Evolutionary conservation across 164 flowering plant species (phyloP).

Genomic region (Piper longum): DNA sequence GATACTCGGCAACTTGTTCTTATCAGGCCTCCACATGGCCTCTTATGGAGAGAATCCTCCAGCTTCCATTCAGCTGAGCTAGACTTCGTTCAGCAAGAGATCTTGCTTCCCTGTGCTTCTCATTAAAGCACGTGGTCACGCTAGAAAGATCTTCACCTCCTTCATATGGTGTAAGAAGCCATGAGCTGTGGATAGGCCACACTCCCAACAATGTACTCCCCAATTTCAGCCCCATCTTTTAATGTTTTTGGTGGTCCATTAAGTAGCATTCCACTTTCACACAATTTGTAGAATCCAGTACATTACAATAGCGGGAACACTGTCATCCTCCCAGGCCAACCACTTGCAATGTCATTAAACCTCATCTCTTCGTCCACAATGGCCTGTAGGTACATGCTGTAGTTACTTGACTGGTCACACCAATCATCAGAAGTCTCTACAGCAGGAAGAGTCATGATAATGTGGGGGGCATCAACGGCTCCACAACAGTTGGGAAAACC

Average conservation of each 20-base stretch:
- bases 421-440: slow-evolving; percentile 92
- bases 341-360: slow-evolving; percentile 79
- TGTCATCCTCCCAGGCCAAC: slow-evolving; percentile 64
- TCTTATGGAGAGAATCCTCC: slow-evolving; percentile 89
- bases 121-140: slow-evolving; percentile 29
- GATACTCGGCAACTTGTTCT: slow-evolving; percentile 73
- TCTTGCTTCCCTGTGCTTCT: slow-evolving; percentile 37
- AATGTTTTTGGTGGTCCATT: slow-evolving; percentile 27
- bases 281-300: slow-evolving; percentile 59
- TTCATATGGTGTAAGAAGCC: slow-evolving; percentile 73
- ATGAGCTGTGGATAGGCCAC: slow-evolving; percentile 65
- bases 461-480: slow-evolving; percentile 77
- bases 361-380: slow-evolving; percentile 69
- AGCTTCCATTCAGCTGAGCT: slow-evolving; percentile 62
- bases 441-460: slow-evolving; percentile 90
- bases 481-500: slow-evolving; percentile 85
- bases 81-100: slow-evolving; percentile 52
- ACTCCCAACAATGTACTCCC: slow-evolving; percentile 74
- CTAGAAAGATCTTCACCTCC: slow-evolving; percentile 12
- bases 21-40: slow-evolving; percentile 98
- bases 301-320: slow-evolving; percentile 41
- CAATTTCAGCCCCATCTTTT: slow-evolving; percentile 30
- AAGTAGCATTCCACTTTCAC: slow-evolving; percentile 46
- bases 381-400: slow-evolving; percentile 89
- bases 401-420: slow-evolving; percentile 72